Percentiles rank a stretch among this genome's conserved stretches.
Evolutionary conservation across 257 asterid species (phyloP).

Genomic region (Primulina huaijiensis): DNA sequence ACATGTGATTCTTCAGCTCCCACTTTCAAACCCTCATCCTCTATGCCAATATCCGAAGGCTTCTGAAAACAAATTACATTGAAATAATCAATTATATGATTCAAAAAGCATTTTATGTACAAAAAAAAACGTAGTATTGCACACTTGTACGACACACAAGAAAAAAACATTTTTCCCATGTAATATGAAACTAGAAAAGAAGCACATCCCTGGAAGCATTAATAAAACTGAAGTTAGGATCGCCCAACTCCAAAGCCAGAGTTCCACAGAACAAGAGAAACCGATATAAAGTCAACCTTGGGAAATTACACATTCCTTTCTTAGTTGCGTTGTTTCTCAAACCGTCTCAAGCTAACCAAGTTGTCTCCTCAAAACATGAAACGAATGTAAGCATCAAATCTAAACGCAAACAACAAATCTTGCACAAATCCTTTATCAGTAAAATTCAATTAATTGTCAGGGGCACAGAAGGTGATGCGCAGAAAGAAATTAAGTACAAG

Average conservation of each 20-base stretch:
- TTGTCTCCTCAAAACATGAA: background rate
- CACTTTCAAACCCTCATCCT: constrained; percentile 41
- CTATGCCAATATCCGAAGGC: constrained; percentile 54
- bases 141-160: too few relatives aligned
- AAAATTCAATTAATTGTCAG: background rate
- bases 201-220: background rate
- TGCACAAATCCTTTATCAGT: background rate
- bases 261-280: too few relatives aligned
- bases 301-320: background rate
- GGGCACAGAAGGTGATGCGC: background rate
- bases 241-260: too few relatives aligned
- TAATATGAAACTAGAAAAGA: background rate
- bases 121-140: background rate
- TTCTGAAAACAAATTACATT: constrained; percentile 41
- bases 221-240: background rate
- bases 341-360: background rate
- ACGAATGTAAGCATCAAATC: background rate
- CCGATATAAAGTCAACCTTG: too few relatives aligned
- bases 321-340: background rate
- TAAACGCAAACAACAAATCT: background rate
- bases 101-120: background rate
- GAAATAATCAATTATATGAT: background rate
- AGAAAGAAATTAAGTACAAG: background rate
- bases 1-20: constrained; percentile 54
- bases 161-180: background rate